Percentiles rank a stretch among this genome's conserved stretches.
Conservation (phyloP, 495 filamentous ascomycete species). For the Neurospora sp. region DNA sequence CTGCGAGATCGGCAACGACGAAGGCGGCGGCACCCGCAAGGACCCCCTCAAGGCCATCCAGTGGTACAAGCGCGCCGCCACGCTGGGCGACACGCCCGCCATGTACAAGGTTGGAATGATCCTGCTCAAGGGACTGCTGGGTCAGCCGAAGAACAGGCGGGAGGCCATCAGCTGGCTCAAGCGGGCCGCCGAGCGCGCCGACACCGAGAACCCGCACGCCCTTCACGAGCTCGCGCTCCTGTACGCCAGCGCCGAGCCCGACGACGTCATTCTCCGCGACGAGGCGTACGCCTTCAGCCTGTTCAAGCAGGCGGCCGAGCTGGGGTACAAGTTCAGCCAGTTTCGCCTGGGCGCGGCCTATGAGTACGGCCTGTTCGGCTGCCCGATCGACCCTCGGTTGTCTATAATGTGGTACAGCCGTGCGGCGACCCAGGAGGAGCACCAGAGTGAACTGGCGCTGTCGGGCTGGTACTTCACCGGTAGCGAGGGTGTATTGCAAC, state of each 20-base stretch:
- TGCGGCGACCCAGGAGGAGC: conserved; percentile 87
- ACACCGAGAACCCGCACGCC: conserved; percentile 86
- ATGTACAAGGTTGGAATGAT: conserved; percentile 99
- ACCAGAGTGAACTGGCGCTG: conserved; percentile 84
- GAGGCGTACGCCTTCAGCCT: conserved; percentile 66
- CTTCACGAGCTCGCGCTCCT: conserved; percentile 84
- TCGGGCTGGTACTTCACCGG: conserved; percentile 97
- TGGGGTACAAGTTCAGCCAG: conserved; percentile 93
- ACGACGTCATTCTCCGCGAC: conserved; percentile 67
- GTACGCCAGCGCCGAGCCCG: conserved; percentile 60
- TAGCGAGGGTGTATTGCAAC: conserved; percentile 73
- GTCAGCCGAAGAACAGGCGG: conserved; percentile 70
- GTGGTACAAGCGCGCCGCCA: conserved; percentile 92
- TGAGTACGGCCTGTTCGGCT: conserved; percentile 81
- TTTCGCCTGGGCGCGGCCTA: conserved; percentile 79
- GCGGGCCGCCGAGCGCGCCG: conserved; percentile 79
- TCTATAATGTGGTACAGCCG: conserved; percentile 89
- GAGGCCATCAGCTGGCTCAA: conserved; percentile 89
- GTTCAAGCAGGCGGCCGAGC: conserved; percentile 77
- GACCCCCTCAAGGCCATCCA: conserved; percentile 91
- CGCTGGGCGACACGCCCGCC: conserved; percentile 79
- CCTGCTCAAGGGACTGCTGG: conserved; percentile 83
- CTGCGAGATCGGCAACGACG: conserved; percentile 92
- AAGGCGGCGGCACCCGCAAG: conserved; percentile 81
- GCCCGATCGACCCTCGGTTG: conserved; percentile 66